These are phyloP conservation scores for Fusarium sp. DNA, from an alignment of 2,329 filamentous ascomycete genomes.

Conservation along the genomic window DNA sequence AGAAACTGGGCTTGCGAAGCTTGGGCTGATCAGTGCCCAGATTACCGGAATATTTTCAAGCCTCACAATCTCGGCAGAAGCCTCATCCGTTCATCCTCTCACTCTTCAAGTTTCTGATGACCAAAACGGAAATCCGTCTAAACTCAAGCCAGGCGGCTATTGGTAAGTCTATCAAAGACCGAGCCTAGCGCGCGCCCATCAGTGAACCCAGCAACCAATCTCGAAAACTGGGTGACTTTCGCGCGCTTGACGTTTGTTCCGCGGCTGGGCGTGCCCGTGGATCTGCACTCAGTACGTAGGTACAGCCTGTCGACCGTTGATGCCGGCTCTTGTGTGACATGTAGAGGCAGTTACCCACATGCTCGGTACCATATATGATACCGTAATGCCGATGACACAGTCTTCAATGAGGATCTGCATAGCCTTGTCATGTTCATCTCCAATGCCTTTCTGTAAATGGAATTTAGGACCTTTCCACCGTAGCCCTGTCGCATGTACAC, in stretches of 20 bases:
- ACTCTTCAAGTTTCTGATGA: conserved; percentile 19
- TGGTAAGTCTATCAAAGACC: conserved; percentile 34
- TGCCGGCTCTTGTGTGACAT: conserved; percentile 39
- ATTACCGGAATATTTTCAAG: conserved; percentile 22
- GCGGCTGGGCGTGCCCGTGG: conserved; percentile 33
- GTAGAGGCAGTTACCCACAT: conserved; percentile 19
- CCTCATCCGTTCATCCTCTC: conserved; percentile 2
- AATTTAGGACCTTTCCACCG: conserved; percentile 11
- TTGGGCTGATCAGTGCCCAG: conserved; percentile 5
- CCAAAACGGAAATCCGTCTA: conserved; percentile 51
- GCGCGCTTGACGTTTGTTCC: conserved; percentile 37
- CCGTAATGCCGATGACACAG: conserved; percentile 18
- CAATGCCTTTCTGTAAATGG: conserved; percentile 31
- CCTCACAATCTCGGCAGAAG: conserved; percentile 33
- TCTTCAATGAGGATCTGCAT: conserved; percentile 22
- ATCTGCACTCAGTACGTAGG: conserved; percentile 11
- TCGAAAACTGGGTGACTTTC: conserved; percentile 32
- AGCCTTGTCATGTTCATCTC: conserved; percentile 19
- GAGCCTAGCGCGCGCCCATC: conserved; percentile 31
- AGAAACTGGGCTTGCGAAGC: neutral
- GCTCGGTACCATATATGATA: conserved; percentile 14
- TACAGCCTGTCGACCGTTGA: conserved; percentile 18
- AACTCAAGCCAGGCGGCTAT: conserved; percentile 33
- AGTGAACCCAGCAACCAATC: conserved; percentile 27
- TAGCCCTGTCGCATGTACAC: conserved; percentile 11